phyloP scores from a whole-genome alignment of 2,329 filamentous ascomycete genomes.

The Aspergillus sp. region DNA sequence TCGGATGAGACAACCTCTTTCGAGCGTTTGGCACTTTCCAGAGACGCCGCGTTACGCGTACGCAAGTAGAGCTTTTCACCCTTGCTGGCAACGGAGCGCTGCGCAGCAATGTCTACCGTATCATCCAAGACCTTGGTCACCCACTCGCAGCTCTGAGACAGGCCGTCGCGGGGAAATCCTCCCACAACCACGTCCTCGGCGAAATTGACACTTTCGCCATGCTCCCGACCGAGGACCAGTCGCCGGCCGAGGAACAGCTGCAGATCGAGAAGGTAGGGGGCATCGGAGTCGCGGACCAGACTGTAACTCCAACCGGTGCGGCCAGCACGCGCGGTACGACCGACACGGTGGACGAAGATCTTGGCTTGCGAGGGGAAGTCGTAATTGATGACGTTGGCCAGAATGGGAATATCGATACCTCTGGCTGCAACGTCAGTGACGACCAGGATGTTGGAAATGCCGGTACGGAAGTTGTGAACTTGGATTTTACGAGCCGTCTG shows the following conservation, averaged over 20 bases:
- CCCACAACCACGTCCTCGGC: constrained; percentile 84
- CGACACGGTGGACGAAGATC: constrained; percentile 93
- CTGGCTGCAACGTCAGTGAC: constrained; percentile 95
- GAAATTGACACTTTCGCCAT: constrained; percentile 64
- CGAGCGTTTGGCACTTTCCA: constrained; percentile 83
- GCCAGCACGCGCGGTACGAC: constrained; percentile 91
- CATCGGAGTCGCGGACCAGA: constrained; percentile 81
- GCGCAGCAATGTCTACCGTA: constrained; percentile 68
- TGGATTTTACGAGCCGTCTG: constrained; percentile 91
- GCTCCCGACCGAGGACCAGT: constrained; percentile 71
- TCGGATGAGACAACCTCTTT: constrained; percentile 73
- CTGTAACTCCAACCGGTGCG: constrained; percentile 94
- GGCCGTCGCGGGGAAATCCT: constrained; percentile 67
- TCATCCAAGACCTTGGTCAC: constrained; percentile 76
- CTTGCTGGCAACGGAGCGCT: constrained; percentile 75
- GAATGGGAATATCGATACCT: constrained; percentile 94
- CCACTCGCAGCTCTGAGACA: constrained; percentile 80
- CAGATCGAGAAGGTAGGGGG: constrained; percentile 88
- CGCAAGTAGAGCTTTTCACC: constrained; percentile 91
- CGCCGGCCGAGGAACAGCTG: constrained; percentile 91
- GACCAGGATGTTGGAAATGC: constrained; percentile 84
- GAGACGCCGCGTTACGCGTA: constrained; percentile 86
- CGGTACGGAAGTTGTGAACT: constrained; percentile 83
- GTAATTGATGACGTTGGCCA: constrained; percentile 98
- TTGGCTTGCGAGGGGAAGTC: constrained; percentile 97